phyloP scores from a whole-genome alignment of 345 rosid species.

The Corchorus olitorius region DNA sequence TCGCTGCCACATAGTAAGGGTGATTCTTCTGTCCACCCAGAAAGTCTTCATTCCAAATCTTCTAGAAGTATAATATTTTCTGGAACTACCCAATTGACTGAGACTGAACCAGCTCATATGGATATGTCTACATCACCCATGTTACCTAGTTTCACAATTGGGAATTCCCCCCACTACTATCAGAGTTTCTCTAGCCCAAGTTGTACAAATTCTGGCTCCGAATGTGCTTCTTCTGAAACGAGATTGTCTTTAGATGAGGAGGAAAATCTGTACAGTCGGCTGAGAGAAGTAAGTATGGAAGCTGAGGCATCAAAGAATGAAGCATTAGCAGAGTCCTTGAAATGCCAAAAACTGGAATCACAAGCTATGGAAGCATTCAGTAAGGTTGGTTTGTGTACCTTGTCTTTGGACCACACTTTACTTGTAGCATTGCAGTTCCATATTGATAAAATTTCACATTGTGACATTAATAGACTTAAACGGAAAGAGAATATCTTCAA shows the following conservation, averaged over 20 bases:
- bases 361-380: conserved; percentile 47
- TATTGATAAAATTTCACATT: not conserved
- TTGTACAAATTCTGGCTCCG: conserved; percentile 31
- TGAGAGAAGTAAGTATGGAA: conserved; percentile 35
- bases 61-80: conserved; percentile 18
- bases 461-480: not conserved
- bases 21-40: conserved; percentile 20
- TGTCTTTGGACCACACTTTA: not conserved
- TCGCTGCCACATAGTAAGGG: conserved; percentile 29
- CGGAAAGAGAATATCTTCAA: not conserved
- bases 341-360: conserved; percentile 40
- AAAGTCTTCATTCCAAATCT: conserved; percentile 29
- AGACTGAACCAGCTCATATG: conserved; percentile 27
- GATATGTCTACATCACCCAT: conserved; percentile 20
- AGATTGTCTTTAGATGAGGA: conserved; percentile 39
- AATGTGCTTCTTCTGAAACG: conserved; percentile 33
- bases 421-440: not conserved
- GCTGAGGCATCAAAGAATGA: conserved; percentile 34
- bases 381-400: conserved; percentile 42
- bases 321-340: conserved; percentile 39
- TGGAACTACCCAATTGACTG: conserved; percentile 30
- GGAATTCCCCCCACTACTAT: conserved; percentile 15
- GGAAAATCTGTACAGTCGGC: conserved; percentile 32
- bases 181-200: conserved; percentile 32
- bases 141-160: conserved; percentile 23